These are phyloP conservation scores for Leishmania gerbilli DNA, from an alignment of 208 protist species.

Conservation along the genomic window DNA sequence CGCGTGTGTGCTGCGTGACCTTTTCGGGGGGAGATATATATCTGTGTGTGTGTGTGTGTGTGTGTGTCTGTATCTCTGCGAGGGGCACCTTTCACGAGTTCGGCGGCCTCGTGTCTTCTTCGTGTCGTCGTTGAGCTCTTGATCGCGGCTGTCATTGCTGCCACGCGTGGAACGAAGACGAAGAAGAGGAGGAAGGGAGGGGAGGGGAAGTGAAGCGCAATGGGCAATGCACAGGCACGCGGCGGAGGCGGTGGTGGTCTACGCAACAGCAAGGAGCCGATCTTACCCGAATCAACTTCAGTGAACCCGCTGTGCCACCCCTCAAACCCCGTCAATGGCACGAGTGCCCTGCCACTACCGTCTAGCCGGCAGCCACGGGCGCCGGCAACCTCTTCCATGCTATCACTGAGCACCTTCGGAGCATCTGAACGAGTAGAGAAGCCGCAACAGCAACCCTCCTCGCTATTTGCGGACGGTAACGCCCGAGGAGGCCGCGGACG, in stretches of 20 bases:
- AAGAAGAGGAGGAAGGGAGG: too few relatives aligned
- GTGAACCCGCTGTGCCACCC: not conserved
- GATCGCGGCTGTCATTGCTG: not conserved
- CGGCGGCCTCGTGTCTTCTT: too few relatives aligned
- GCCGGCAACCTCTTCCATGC: not conserved
- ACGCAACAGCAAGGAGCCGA: not conserved
- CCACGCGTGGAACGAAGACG: not conserved
- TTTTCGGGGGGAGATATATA: too few relatives aligned
- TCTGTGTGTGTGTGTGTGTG: too few relatives aligned
- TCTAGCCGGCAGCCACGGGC: not conserved
- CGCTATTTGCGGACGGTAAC: not conserved
- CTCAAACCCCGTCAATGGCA: not conserved
- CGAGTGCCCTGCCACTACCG: not conserved
- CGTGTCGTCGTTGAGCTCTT: not conserved
- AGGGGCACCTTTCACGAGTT: not conserved
- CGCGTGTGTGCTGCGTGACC: not conserved
- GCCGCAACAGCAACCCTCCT: not conserved
- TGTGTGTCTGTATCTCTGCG: too few relatives aligned
- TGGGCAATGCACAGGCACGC: conserved; percentile 17
- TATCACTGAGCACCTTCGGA: not conserved
- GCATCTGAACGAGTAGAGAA: not conserved
- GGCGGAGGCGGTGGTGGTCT: not conserved
- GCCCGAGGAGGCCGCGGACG: not conserved
- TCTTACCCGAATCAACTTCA: too few relatives aligned
- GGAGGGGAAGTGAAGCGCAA: not conserved